These are phyloP conservation scores for Fusarium udum DNA, from an alignment of 2,329 filamentous ascomycete genomes.

Conservation along the genomic window DNA sequence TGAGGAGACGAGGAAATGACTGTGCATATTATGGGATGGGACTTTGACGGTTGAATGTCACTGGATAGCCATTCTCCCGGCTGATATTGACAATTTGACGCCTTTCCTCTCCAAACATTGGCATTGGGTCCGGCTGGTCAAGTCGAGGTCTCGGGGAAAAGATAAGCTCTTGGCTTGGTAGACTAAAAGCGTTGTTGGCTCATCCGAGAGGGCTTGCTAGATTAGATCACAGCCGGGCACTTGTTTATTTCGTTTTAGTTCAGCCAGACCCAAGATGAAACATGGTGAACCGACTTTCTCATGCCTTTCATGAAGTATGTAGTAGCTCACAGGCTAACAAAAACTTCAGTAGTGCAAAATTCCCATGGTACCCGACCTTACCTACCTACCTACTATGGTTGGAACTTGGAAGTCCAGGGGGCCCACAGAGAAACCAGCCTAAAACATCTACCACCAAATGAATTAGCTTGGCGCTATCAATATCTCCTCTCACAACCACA, in stretches of 20 bases:
- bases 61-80: neutral
- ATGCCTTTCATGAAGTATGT: neutral
- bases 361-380: neutral
- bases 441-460: conserved; percentile 30
- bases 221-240: neutral
- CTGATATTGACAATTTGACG: neutral
- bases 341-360: neutral
- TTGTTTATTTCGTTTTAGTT: conserved; percentile 8
- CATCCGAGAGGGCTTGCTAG: neutral
- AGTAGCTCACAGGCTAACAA: neutral
- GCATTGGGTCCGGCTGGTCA: conserved; percentile 6
- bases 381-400: neutral
- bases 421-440: conserved; percentile 19
- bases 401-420: conserved; percentile 2
- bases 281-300: neutral
- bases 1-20: conserved; percentile 17
- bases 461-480: conserved; percentile 24
- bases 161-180: conserved; percentile 2
- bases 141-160: neutral
- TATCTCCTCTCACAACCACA: conserved; percentile 14
- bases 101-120: neutral
- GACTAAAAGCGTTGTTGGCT: neutral
- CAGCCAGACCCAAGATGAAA: conserved; percentile 17
- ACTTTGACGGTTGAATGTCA: conserved; percentile 9
- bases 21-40: conserved; percentile 6